phyloP scores from a whole-genome alignment of 2,329 filamentous ascomycete species.

The Aspergillus sp. region DNA sequence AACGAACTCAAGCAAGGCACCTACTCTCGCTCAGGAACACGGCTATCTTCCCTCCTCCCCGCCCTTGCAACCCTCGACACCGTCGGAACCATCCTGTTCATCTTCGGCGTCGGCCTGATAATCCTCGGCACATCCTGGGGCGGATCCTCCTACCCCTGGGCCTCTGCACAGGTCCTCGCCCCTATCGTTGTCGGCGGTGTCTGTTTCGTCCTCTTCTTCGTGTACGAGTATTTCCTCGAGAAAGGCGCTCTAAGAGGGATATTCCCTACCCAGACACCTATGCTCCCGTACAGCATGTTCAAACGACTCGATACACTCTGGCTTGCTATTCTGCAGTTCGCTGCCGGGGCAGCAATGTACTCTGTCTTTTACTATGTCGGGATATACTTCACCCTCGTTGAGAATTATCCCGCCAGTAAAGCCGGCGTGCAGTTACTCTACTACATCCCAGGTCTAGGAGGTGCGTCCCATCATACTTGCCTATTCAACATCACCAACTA shows the following conservation, averaged over 20 bases:
- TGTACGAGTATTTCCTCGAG: slow-evolving; percentile 57
- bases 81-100: slow-evolving; percentile 58
- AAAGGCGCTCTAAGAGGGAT: slow-evolving; percentile 49
- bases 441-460: slow-evolving; percentile 63
- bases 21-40: slow-evolving; percentile 37
- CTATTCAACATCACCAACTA: neutral
- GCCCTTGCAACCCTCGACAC: slow-evolving; percentile 58
- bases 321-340: slow-evolving; percentile 63
- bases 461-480: slow-evolving; percentile 31
- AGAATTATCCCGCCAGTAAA: slow-evolving; percentile 51
- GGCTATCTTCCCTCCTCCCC: slow-evolving; percentile 40
- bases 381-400: slow-evolving; percentile 66
- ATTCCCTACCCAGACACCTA: slow-evolving; percentile 59
- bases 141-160: slow-evolving; percentile 55
- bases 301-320: slow-evolving; percentile 58
- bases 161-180: slow-evolving; percentile 49
- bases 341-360: slow-evolving; percentile 55
- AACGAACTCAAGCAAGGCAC: slow-evolving; percentile 58
- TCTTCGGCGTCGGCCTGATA: slow-evolving; percentile 55
- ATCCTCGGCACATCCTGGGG: slow-evolving; percentile 59
- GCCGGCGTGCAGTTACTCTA: slow-evolving; percentile 61
- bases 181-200: slow-evolving; percentile 50
- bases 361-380: slow-evolving; percentile 68
- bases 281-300: slow-evolving; percentile 64
- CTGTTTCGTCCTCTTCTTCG: slow-evolving; percentile 45